Base-by-base conservation (phyloP, 352 stramenopile genomes). In the Phytophthora cryptogea region DNA sequence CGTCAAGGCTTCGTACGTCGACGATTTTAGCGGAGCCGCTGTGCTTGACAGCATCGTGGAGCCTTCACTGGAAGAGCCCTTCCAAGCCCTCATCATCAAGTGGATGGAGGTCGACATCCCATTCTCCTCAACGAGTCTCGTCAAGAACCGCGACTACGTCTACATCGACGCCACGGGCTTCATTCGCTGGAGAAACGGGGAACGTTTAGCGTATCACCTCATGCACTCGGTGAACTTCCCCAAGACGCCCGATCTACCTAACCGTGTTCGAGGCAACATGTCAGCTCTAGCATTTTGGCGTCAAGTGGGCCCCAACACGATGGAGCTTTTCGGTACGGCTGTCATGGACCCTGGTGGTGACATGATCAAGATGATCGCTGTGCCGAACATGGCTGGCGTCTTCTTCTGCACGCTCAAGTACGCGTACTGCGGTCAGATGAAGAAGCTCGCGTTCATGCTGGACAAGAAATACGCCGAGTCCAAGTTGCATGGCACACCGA, bases 31-130 rank as follows among this genome's bases (percentile, higher is more conserved):
- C 16, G 76, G 75, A 40, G 70, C 64, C 27, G 73, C 73, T 4
- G 70, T 90, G 33, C 68, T 90, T 36, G 77, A 77, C 49, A 83
- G 72, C 13, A 76, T 88, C 33, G 51, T 76, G 20, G 68, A 74
- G 5, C 78, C 80, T 7, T 75, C 56, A 2, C 37, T 74, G 9
- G 63, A 70, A 35, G 78, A 88, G 1, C 68, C 68, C 4, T 76
- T 70, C 41, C 68, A 59, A 23, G 46, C 68, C 27, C 39, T 76
- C 9, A 60, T 70, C n/a, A 32, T 76, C 8, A 76, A 76, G 33
- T 76, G 68, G 68, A 76, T 76, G 46, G 57, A 87, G 35, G 46
- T 78, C 13, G 75, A 79, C 23, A 76, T 86, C 48, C 52, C 80
- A 20, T 69, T 72, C 20, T 55, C 78, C 14, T 75, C 76, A 30